Conservation (phyloP, 2,329 filamentous ascomycete genomes). For the Conoideocrella luteorostrata region DNA sequence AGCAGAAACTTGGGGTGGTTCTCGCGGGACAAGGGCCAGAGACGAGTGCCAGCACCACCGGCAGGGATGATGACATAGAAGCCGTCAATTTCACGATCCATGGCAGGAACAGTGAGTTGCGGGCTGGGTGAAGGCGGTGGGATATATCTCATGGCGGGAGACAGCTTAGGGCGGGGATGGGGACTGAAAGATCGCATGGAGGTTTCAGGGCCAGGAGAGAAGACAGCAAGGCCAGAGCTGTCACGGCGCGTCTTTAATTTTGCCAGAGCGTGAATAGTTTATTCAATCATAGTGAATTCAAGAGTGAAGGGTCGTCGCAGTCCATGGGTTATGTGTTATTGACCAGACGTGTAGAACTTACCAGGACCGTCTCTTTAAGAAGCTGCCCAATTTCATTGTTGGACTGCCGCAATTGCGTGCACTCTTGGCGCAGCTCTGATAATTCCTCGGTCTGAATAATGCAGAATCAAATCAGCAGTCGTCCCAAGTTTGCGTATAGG, state of each 20-base stretch:
- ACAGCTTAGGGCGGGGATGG: conserved; percentile 9
- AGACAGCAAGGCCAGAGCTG: conserved; percentile 5
- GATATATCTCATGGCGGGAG: conserved; percentile 11
- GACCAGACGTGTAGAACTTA: conserved; percentile 7
- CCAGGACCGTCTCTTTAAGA: conserved; percentile 15
- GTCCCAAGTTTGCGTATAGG: too few species aligned
- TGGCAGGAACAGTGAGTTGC: conserved; percentile 9
- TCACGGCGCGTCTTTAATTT: conserved; percentile 6
- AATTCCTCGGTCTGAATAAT: conserved; percentile 19
- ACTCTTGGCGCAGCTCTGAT: conserved; percentile 17
- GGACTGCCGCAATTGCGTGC: conserved; percentile 16
- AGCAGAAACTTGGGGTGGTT: conserved; percentile 22
- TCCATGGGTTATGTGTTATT: background rate
- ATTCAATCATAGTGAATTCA: background rate
- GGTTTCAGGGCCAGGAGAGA: conserved; percentile 6
- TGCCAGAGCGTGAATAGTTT: background rate
- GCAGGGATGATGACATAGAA: conserved; percentile 21
- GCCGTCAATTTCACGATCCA: conserved; percentile 18
- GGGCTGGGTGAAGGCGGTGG: conserved; percentile 10
- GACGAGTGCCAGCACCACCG: conserved; percentile 20
- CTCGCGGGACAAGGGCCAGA: conserved; percentile 21
- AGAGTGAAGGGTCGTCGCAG: background rate
- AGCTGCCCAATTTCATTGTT: conserved; percentile 17
- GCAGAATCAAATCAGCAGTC: too few species aligned
- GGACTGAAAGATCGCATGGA: conserved; percentile 12